Conservation (phyloP, 2,329 filamentous ascomycete genomes). For the Acarospora socialis region DNA sequence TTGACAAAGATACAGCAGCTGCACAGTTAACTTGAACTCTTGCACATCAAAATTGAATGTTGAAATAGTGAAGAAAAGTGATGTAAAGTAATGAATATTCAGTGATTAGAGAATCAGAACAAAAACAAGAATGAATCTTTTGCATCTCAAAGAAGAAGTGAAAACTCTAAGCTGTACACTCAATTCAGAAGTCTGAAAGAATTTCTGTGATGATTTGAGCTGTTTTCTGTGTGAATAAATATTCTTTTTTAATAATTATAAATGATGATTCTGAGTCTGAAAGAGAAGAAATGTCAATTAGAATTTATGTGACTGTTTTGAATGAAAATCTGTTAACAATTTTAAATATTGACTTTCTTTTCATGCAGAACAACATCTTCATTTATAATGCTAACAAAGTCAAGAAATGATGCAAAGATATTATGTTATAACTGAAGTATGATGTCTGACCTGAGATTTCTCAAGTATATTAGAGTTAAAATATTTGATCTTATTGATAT, state of each 20-base stretch:
- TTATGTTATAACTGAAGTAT: too few relatives aligned
- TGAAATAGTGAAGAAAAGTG: neutral
- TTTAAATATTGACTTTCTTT: neutral
- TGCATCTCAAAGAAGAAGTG: neutral
- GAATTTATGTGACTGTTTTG: neutral
- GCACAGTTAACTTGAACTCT: neutral
- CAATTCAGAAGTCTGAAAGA: too few relatives aligned
- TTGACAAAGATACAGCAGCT: neutral
- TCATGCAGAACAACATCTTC: too few relatives aligned
- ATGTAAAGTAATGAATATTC: constrained; percentile 1
- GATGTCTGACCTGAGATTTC: too few relatives aligned
- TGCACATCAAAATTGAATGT: neutral
- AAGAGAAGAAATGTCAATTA: neutral
- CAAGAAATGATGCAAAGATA: neutral
- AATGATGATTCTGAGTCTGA: neutral
- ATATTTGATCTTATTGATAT: too few relatives aligned
- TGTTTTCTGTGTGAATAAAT: too few relatives aligned
- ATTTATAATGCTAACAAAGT: neutral
- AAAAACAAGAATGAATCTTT: neutral
- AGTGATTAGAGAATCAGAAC: neutral
- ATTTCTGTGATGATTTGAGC: too few relatives aligned
- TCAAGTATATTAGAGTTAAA: too few relatives aligned
- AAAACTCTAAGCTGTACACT: neutral
- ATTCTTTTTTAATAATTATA: neutral
- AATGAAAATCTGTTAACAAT: neutral